These are phyloP conservation scores for Zymoseptoria brevis DNA, from an alignment of 2,329 filamentous ascomycete genomes.

Conservation along the genomic window DNA sequence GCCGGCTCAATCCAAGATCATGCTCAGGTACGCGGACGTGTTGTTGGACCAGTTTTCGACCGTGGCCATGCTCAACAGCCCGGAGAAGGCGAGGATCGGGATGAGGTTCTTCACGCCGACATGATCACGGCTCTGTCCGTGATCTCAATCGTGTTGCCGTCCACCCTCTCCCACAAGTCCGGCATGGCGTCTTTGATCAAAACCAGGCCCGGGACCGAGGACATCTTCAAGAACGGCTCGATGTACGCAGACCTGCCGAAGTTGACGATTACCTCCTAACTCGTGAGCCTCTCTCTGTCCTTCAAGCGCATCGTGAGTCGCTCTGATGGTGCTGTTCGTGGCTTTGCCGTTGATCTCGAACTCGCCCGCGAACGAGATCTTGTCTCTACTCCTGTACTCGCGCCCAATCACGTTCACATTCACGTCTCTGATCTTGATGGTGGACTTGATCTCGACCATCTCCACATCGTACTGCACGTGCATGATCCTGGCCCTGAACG, in stretches of 20 bases:
- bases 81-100: background rate
- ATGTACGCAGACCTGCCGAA: slow-evolving; percentile 4
- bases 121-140: slow-evolving; percentile 4
- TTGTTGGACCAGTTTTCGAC: background rate
- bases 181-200: slow-evolving; percentile 1
- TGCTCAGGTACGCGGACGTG: background rate
- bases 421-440: too few species aligned
- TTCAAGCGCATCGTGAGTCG: slow-evolving; percentile 1
- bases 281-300: background rate
- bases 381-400: too few species aligned
- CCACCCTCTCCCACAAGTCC: slow-evolving; percentile 2
- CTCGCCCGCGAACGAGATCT: too few species aligned
- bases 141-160: slow-evolving; percentile 3
- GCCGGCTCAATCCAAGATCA: background rate
- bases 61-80: slow-evolving; percentile 1
- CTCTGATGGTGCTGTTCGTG: too few species aligned
- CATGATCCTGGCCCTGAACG: too few species aligned
- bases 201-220: slow-evolving; percentile 1
- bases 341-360: too few species aligned
- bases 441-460: too few species aligned
- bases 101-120: slow-evolving; percentile 2
- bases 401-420: too few species aligned
- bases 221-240: slow-evolving; percentile 2
- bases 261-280: background rate
- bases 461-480: too few species aligned